A percentile compares a stretch with the other conserved stretches of the same genome.
Conservation (phyloP, 177 flowering plant species). For the Vitis hybrid region DNA sequence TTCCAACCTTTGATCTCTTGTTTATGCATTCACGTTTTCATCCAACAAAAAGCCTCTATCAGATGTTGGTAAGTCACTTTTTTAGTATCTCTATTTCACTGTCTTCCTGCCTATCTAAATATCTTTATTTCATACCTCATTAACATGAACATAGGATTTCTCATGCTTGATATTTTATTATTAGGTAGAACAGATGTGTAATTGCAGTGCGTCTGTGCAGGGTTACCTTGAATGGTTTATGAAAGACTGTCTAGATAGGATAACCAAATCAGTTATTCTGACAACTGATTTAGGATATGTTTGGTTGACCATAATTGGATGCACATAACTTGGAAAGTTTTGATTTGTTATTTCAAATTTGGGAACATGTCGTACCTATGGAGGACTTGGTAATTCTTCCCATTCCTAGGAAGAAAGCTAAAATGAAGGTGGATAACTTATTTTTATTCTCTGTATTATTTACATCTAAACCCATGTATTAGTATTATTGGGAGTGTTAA, state of each 20-base stretch:
- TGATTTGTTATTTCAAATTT: too few relatives aligned
- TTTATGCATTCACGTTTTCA: slow-evolving; percentile 69
- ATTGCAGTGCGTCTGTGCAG: neutral
- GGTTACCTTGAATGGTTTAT: too few relatives aligned
- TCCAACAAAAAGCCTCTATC: slow-evolving; percentile 45
- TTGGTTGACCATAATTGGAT: neutral
- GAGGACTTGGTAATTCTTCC: neutral
- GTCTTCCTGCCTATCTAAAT: neutral
- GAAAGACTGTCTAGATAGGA: neutral
- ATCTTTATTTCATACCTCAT: neutral
- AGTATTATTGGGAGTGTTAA: too few relatives aligned
- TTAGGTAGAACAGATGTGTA: neutral
- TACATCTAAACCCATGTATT: too few relatives aligned
- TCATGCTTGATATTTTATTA: neutral
- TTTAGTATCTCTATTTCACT: neutral
- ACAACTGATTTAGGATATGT: neutral
- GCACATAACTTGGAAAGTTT: too few relatives aligned
- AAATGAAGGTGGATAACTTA: too few relatives aligned
- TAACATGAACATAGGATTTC: too few relatives aligned
- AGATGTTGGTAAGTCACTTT: slow-evolving; percentile 59
- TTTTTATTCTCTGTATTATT: too few relatives aligned
- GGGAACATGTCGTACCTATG: neutral
- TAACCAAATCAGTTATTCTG: neutral
- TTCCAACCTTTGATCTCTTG: slow-evolving; percentile 84
- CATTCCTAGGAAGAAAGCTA: too few relatives aligned